Conservation (phyloP, 176 grass and related monocot genomes). For the Ensete ventricosum region DNA sequence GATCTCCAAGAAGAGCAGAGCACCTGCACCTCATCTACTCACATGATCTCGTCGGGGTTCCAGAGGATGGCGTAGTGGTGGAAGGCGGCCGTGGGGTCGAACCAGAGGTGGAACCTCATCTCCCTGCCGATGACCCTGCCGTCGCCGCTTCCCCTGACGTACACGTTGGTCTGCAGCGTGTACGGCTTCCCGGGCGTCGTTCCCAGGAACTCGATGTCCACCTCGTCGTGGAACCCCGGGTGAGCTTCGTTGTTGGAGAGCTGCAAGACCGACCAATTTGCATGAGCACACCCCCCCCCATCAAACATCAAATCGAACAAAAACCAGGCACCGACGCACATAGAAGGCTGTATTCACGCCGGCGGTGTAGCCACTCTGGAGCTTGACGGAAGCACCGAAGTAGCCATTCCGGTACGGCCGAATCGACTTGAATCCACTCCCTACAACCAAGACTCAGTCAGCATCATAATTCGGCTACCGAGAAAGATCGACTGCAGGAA, state of each 20-base stretch:
- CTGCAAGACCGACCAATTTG: not conserved
- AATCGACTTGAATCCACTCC: slow-evolving; percentile 5
- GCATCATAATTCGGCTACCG: not conserved
- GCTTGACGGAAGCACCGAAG: slow-evolving; percentile 1
- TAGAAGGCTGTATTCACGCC: slow-evolving; percentile 1
- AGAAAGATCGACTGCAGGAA: not conserved
- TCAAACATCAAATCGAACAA: too few relatives aligned
- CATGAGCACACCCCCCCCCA: too few relatives aligned
- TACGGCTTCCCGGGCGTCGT: not conserved
- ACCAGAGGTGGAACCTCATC: slow-evolving; percentile 50
- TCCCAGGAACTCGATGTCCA: slow-evolving; percentile 2
- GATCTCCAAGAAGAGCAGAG: too few relatives aligned
- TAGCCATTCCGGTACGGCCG: slow-evolving; percentile 1
- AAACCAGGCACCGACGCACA: not conserved
- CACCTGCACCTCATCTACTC: not conserved
- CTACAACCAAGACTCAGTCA: not conserved
- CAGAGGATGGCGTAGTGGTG: slow-evolving; percentile 60
- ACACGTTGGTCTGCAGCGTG: slow-evolving; percentile 3
- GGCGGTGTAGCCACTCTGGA: slow-evolving; percentile 1
- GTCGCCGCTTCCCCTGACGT: slow-evolving; percentile 2
- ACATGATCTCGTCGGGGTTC: slow-evolving; percentile 38
- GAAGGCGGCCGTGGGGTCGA: slow-evolving; percentile 66
- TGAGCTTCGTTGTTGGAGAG: slow-evolving; percentile 1
- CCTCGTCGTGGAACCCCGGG: slow-evolving; percentile 2
- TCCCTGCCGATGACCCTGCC: slow-evolving; percentile 7